A percentile compares a stretch with the other conserved stretches of the same genome.
Evolutionary conservation across 345 rosid species (phyloP).

Genomic region (Cardamine resedifolia): DNA sequence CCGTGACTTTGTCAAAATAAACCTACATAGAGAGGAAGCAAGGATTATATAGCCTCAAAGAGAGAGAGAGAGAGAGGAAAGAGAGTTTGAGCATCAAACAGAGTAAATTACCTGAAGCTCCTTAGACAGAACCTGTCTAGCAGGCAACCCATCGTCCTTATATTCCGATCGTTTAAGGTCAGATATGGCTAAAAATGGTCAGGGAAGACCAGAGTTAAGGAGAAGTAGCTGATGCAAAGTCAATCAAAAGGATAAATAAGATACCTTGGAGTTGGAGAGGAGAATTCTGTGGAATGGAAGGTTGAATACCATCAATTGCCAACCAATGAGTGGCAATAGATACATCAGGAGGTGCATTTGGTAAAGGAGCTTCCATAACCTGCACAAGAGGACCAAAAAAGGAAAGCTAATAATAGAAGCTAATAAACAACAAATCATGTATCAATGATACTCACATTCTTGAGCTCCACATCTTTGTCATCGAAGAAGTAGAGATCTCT

Average conservation of each 20-base stretch:
- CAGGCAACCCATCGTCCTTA: conserved; percentile 67
- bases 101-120: conserved; percentile 66
- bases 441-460: conserved; percentile 44
- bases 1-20: conserved; percentile 65
- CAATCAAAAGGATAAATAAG: background rate
- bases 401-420: background rate
- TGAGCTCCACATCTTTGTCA: conserved; percentile 74
- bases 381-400: conserved; percentile 30
- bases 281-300: conserved; percentile 71
- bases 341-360: conserved; percentile 59
- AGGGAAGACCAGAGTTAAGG: background rate
- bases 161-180: conserved; percentile 64
- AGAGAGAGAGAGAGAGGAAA: background rate
- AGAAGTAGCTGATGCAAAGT: background rate
- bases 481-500: conserved; percentile 75
- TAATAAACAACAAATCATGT: conserved; percentile 18
- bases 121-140: conserved; percentile 63
- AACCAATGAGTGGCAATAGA: conserved; percentile 69
- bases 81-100: background rate
- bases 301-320: conserved; percentile 91
- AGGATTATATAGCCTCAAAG: background rate
- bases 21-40: conserved; percentile 44
- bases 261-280: conserved; percentile 65
- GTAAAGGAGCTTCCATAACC: conserved; percentile 69
- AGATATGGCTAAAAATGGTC: conserved; percentile 37